A percentile compares a stretch with the other conserved stretches of the same genome.
These are phyloP conservation scores for Pezicula radicicola DNA, from an alignment of 2,329 filamentous ascomycete genomes.

Conservation along the genomic window DNA sequence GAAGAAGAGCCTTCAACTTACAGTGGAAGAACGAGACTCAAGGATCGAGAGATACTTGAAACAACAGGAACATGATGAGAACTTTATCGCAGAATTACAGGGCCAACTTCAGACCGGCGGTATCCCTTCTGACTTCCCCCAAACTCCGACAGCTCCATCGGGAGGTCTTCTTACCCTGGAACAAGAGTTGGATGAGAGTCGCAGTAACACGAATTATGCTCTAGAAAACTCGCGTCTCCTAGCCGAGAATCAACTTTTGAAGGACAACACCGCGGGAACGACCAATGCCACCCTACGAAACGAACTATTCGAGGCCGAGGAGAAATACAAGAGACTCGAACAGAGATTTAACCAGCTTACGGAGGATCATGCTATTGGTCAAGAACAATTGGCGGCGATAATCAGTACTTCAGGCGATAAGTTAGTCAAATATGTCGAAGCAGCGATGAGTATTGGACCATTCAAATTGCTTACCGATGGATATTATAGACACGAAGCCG, in stretches of 20 bases:
- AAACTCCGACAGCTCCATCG: constrained; percentile 10
- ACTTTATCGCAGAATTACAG: constrained; percentile 49
- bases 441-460: constrained; percentile 26
- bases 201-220: constrained; percentile 36
- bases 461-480: constrained; percentile 41
- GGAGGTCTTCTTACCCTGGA: constrained; percentile 45
- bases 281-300: constrained; percentile 52
- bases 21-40: constrained; percentile 29
- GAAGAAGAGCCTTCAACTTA: constrained; percentile 43
- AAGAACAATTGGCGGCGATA: constrained; percentile 55
- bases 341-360: constrained; percentile 53
- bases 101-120: constrained; percentile 40
- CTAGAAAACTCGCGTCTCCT: constrained; percentile 55
- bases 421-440: constrained; percentile 44
- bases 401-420: constrained; percentile 50
- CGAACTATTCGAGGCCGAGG: constrained; percentile 53
- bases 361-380: constrained; percentile 53
- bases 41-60: constrained; percentile 29
- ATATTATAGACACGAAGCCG: constrained; percentile 49
- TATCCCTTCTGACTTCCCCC: constrained; percentile 9
- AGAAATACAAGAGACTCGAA: constrained; percentile 49
- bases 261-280: constrained; percentile 49
- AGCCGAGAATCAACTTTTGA: constrained; percentile 58
- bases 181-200: constrained; percentile 50
- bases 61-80: constrained; percentile 41